A percentile compares a stretch with the other conserved stretches of the same genome.
Evolutionary conservation across 805 yeast species (phyloP).

Genomic region (Brettanomyces bruxellensis): DNA sequence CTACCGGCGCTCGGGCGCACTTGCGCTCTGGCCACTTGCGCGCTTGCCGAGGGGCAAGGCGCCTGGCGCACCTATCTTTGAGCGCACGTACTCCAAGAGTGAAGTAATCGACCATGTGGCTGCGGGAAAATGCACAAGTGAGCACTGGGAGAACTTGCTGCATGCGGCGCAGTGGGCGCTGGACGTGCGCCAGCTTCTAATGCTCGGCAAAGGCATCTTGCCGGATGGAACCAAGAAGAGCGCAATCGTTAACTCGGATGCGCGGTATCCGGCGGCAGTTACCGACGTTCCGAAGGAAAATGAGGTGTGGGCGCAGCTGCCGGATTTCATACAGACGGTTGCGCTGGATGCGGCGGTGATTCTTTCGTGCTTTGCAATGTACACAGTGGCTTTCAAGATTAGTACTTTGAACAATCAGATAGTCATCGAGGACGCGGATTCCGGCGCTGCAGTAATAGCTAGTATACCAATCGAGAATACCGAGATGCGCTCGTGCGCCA

Average conservation of each 20-base stretch:
- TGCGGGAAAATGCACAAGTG: too few species aligned
- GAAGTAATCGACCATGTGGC: background rate
- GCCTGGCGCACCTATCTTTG: background rate
- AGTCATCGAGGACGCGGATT: background rate
- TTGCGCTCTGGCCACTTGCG: too few species aligned
- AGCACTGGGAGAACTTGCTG: conserved; percentile 1
- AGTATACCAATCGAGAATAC: background rate
- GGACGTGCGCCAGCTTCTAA: conserved; percentile 26
- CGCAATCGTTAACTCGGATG: background rate
- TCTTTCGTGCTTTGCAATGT: conserved; percentile 21
- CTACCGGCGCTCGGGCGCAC: too few species aligned
- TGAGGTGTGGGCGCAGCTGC: conserved; percentile 35
- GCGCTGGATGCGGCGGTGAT: conserved; percentile 25
- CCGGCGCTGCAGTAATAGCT: background rate
- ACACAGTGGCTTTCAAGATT: background rate
- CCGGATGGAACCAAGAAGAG: conserved; percentile 3
- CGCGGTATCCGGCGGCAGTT: conserved; percentile 4
- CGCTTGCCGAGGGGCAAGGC: background rate
- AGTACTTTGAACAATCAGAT: background rate
- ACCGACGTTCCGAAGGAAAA: conserved; percentile 19
- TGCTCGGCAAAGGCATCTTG: conserved; percentile 31
- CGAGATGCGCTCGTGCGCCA: background rate
- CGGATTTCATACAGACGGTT: conserved; percentile 21
- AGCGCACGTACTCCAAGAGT: background rate
- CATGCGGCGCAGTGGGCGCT: conserved; percentile 15